Percentiles rank a stretch among this genome's conserved stretches.
Evolutionary conservation across 176 grass and related monocot genomes (phyloP).

Genomic region (Oryza meridionalis): DNA sequence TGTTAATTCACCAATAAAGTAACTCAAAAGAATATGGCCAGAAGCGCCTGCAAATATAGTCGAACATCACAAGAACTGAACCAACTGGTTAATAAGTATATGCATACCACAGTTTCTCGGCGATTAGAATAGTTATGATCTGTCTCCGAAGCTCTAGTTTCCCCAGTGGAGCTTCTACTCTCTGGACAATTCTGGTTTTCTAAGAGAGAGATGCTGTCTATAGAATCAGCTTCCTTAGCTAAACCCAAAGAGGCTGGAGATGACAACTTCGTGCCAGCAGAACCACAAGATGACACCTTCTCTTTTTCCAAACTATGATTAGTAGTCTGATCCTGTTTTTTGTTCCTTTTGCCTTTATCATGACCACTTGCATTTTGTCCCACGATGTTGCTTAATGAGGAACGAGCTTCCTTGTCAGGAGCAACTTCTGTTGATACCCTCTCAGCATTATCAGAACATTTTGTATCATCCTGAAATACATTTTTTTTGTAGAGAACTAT

Average conservation of each 20-base stretch:
- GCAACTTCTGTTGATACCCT: slow-evolving; percentile 51
- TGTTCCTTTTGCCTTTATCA: slow-evolving; percentile 46
- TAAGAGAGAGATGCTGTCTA: slow-evolving; percentile 45
- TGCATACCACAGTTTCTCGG: slow-evolving; percentile 54
- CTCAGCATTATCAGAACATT: slow-evolving; percentile 44
- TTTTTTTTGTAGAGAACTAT: neutral
- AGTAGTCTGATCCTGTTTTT: slow-evolving; percentile 45
- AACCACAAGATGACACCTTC: slow-evolving; percentile 87
- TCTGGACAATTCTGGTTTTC: slow-evolving; percentile 47
- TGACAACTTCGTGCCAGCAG: slow-evolving; percentile 58
- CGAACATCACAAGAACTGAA: neutral
- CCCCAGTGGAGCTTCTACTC: slow-evolving; percentile 39
- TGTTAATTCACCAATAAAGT: slow-evolving; percentile 25
- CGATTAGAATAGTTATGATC: slow-evolving; percentile 25
- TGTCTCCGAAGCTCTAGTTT: slow-evolving; percentile 37
- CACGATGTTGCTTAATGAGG: slow-evolving; percentile 50
- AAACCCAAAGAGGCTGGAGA: slow-evolving; percentile 56
- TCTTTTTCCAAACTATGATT: slow-evolving; percentile 58
- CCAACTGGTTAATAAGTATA: slow-evolving; percentile 28
- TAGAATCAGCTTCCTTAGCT: slow-evolving; percentile 53
- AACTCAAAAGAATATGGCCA: slow-evolving; percentile 1
- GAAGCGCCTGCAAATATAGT: neutral
- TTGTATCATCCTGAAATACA: slow-evolving; percentile 45
- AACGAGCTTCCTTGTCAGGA: slow-evolving; percentile 45
- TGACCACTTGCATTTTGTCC: slow-evolving; percentile 31